Evolutionary conservation across 2,329 filamentous ascomycete species (phyloP), one percentile per base, ranked within the genome.

Genomic region (Geoglossum cookeanum): DNA sequence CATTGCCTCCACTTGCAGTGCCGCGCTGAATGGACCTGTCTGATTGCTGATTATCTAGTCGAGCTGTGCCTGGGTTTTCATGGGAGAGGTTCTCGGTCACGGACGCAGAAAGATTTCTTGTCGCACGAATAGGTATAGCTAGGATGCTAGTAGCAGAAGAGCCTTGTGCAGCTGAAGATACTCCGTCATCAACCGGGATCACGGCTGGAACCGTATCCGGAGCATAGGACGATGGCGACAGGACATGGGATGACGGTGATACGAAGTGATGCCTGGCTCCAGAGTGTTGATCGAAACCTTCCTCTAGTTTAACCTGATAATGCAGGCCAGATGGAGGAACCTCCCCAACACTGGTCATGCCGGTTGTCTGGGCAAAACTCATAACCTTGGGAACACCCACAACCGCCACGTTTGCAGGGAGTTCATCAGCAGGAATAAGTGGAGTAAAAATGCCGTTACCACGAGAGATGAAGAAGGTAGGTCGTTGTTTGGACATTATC

Each of bases 371-470:
- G 5, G 44, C 56, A 11, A 45, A 35, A 8, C 52, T 57, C 53
- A 37, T 54, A 17, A n/a, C 35, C 37, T 44, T 58, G n/a, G 52
- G 56, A 42, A 42, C 49, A 29, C 56, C 56, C 7, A 54, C 32
- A 7, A 54, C 17, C 9, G 15, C n/a, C 11, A 58, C 27, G n/a
- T 55, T 9, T 15, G 13, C n/a, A 15, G 56, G 56, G n/a, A 58
- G 56, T 37, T 58, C 56, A 30, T 58, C 56, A 8, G 47, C 56
- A 4, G 56, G 47, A 11, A 58, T 57, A 5, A 58, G 32, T 3
- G 56, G 56, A 42, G 51, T 52, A 30, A 58, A 58, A 15, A 15
- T n/a, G 5, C 56, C 56, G 32, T 57, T 29, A 22, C 51, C 56
- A 15, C 56, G 48, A 30, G 37, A 54, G 9, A 58, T n/a, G 49